Evolutionary conservation across 1,284 basidiomycete genomes (phyloP), one percentile per base, ranked within the genome.

Genomic region (Tilletiopsis washingtonensis): DNA sequence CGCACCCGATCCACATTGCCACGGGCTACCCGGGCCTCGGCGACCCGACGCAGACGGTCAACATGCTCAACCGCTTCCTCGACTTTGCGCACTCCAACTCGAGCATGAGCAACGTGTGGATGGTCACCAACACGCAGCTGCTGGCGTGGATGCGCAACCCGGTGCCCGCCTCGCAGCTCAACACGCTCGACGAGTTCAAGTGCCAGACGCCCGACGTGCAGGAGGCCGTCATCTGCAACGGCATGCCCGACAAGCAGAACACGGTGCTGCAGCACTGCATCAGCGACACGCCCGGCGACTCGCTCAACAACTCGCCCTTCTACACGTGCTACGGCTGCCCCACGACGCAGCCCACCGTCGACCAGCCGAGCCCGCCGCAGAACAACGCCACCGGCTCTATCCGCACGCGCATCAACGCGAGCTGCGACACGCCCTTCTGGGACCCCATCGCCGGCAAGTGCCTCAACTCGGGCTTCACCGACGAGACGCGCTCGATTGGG

Each of bases 1-100:
- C 84, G 2, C 86, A 88, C 69, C 86, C 85, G 32, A 85, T 88
- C 66, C 85, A 88, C 75, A 73, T 86, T 50, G 81, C 85, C 15
- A 81, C 82, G 45, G 53, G 78, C 71, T 62, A 60, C 44, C 61
- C 60, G 6, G 56, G 61, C 39, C 47, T 63, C 23, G 25, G 39
- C n/a, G 61, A 59, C 36, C 61, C 58, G 25, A 45, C 44, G 11
- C 11, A 25, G 7, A 45, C 37, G 39, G 25, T 55, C 23, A 32
- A 32, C 21, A 62, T 86, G 84, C 81, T 88, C 71, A 87, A 87
- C 67, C 62, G 77, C 15, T 88, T 86, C 77, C 77, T 88, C 38
- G 85, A 88, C 74, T 89, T 86, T 85, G 85, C 83, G 29, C 64
- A 62, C 26, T 57, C 62, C 15, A 57, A 51, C 29, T 39, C 45